Evolutionary conservation across 2,329 filamentous ascomycete species (phyloP), one percentile per base, ranked within the genome.

Genomic region (Aspergillus intermedius): DNA sequence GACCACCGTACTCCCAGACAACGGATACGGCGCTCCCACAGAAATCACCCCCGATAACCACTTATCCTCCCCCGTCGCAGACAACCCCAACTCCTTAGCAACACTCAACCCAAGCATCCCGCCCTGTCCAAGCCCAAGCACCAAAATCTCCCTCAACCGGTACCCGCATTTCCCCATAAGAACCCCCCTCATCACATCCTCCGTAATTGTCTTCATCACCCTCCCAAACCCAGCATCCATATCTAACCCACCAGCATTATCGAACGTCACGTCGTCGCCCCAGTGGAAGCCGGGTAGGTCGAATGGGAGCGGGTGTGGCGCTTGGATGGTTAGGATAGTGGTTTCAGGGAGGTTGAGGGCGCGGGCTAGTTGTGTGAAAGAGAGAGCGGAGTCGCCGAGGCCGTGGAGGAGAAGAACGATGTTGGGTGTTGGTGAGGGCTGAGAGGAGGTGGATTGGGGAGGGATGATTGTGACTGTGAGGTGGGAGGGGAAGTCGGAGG

Each of bases 331-430:
- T 47, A 95, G 79, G 59, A 83, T 82, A 49, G 84, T 78, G 46
- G 90, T 90, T 60, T 90, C 87, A 0, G 89, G 88, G 3, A 95
- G 80, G 52, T 78, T 75, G 52, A 95, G 71, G 56, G 81, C 82
- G 49, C 75, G 74, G 17, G 83, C 87, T 52, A 95, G 86, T 41
- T 72, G 71, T 51, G 80, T 77, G 66, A 93, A 94, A 32, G 86
- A 76, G 3, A 65, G 61, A 51, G 88, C 79, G 30, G 79, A 82
- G 70, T 95, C 90, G 53, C 90, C 90, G 10, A 95, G 79, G 54
- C 89, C 89, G 68, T 95, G 90, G 49, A 95, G 81, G 45, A 95
- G 79, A 62, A 95, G 72, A 53, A 95, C 81, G 57, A 94, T 77
- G 58, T 91, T 85, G 40, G 83, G 86, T 8, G 85, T 81, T 10